Conservation (phyloP, 768 basidiomycete genomes). For the Candolleomyces efflorescens region DNA sequence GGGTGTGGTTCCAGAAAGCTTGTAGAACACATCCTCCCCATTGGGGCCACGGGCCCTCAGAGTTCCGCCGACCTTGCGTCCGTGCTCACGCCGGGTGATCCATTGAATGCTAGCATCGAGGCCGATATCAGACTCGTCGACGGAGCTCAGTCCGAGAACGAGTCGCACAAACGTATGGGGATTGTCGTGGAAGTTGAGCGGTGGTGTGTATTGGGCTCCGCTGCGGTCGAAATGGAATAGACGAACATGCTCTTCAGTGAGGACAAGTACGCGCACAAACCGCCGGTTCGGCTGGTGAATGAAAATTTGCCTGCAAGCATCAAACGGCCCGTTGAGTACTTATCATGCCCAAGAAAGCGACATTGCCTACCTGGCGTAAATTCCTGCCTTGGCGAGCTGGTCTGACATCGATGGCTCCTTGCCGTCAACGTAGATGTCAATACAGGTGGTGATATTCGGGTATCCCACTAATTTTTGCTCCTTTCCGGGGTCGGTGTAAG, state of each 20-base stretch:
- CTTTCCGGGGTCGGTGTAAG: too few relatives aligned
- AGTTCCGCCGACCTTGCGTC: not conserved
- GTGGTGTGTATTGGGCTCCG: not conserved
- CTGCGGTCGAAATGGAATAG: constrained; percentile 5
- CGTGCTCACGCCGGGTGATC: not conserved
- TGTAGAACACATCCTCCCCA: not conserved
- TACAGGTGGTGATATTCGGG: too few relatives aligned
- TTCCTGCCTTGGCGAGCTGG: not conserved
- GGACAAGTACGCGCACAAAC: not conserved
- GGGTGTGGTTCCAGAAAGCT: not conserved
- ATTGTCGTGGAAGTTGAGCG: constrained; percentile 1
- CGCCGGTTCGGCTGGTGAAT: not conserved
- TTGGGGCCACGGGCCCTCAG: not conserved
- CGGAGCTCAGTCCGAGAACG: constrained; percentile 1
- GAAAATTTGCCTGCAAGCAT: constrained; percentile 3
- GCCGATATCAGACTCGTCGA: not conserved
- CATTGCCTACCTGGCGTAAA: not conserved
- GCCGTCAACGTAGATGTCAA: too few relatives aligned
- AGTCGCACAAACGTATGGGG: not conserved
- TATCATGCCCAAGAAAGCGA: not conserved
- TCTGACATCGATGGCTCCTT: too few relatives aligned
- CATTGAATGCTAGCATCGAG: not conserved
- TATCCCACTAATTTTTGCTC: too few relatives aligned
- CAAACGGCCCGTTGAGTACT: too few relatives aligned
- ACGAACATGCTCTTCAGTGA: constrained; percentile 1